Evolutionary conservation across 768 basidiomycete genomes (phyloP).

Genomic region (Myochromella boudieri): DNA sequence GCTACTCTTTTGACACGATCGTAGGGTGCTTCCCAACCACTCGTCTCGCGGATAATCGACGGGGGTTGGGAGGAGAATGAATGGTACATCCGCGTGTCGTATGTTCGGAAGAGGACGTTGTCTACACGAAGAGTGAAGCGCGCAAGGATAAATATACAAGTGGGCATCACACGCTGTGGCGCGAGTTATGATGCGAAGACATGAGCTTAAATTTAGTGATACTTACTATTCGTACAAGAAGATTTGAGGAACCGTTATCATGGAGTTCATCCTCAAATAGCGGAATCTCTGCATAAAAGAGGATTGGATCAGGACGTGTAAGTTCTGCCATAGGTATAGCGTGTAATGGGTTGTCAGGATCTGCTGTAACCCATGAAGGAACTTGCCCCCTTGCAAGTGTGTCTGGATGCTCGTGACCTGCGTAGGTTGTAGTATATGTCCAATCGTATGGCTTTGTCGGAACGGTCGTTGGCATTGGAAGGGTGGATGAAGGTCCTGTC

Average conservation of each 20-base stretch:
- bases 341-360: conserved; percentile 56
- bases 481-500: conserved; percentile 61
- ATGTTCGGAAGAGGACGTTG: conserved; percentile 86
- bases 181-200: not conserved
- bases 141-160: conserved; percentile 86
- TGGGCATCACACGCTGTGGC: conserved; percentile 91
- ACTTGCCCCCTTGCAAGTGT: conserved; percentile 15
- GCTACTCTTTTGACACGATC: conserved; percentile 72
- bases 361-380: conserved; percentile 50
- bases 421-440: conserved; percentile 93
- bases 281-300: conserved; percentile 96
- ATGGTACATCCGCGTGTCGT: conserved; percentile 90
- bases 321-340: conserved; percentile 83
- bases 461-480: conserved; percentile 71
- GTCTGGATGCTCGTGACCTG: conserved; percentile 50
- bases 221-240: conserved; percentile 86
- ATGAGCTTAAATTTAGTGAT: not conserved
- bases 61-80: conserved; percentile 65
- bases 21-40: conserved; percentile 92
- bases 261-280: conserved; percentile 96
- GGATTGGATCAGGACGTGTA: conserved; percentile 88
- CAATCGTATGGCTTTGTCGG: conserved; percentile 91
- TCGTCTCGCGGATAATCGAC: conserved; percentile 72
- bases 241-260: conserved; percentile 89
- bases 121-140: conserved; percentile 95